Base-by-base conservation (phyloP, 495 filamentous ascomycete genomes). In the Cercophora scortea region DNA sequence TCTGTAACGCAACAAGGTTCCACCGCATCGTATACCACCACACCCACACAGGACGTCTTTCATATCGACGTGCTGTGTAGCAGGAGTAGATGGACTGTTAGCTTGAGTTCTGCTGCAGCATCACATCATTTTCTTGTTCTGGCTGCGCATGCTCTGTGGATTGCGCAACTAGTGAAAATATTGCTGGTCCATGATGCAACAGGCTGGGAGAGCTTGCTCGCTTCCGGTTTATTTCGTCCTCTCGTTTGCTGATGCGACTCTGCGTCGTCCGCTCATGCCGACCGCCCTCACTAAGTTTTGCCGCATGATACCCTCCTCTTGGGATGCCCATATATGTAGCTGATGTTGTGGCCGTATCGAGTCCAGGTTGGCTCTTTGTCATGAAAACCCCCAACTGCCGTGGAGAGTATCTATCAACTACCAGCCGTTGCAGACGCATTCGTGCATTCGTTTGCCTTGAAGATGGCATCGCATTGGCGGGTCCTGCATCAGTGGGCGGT, bases 341-440 rank as follows among this genome's bases (percentile, higher is more conserved):
- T 36, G 45, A 33, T 16, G 25, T 46, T 47, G 42, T 38, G 15
- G 55, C 45, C 45, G 40, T 42, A 38, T 43, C 15, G 49, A 35
- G 35, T 45, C 40, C 16, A 12, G 13, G 16, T 41, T 54, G 41
- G 36, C 16, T 18, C 51, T 58, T 55, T 61, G 59, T 61, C 59
- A 58, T 53, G 49, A 49, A 61, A 61, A 53, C 50, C 55, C 58
- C 59, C 50, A 58, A 55, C 49, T 58, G 49, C 52, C 58, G 58
- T 55, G 55, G 51, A 49, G 49, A 51, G 8, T 17, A 36, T 17
- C 16, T 10, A 11, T 47, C 17, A 33, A 45, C 45, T 38, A 45
- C 52, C 16, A 19, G 25, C 36, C 39, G 43, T 51, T 19, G 52
- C 49, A 45, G 52, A 51, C 51, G 58, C 47, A 51, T 56, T 59